Evolutionary conservation across 805 yeast genomes (phyloP), one percentile per base, ranked within the genome.

Genomic region (Scheffersomyces coipomensis): DNA sequence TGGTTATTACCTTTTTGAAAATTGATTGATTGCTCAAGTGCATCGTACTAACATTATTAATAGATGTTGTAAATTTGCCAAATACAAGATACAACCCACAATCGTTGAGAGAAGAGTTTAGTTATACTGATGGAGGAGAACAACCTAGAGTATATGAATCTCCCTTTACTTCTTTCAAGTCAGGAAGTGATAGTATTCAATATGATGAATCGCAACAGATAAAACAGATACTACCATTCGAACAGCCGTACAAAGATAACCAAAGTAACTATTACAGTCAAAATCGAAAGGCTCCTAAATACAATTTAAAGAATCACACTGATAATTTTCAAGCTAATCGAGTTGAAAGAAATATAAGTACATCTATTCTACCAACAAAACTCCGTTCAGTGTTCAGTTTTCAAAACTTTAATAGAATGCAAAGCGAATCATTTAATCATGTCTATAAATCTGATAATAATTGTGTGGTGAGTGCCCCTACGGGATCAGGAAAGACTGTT

Each of bases 401-500:
- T 45, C 18, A 40, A 2, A 32, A 47, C 8, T 73, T 78, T 51
- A 78, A 78, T 44, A 59, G 47, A 39, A 76, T 78, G 81, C 83
- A 78, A 52, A 62, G 77, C 1, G 58, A 55, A 34, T 67, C 75
- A 5, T 77, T 73, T 42, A 39, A 55, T 2, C 21, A 38, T 1
- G 40, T 78, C 4, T 78, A 66, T 46, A 46, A 60, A 4, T 36
- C 51, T 2, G 49, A 55, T 13, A 46, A 55, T 22, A 78, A 75
- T 42, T 69, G 73, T 45, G 73, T 78, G 3, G 58, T 78, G 8
- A 66, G 78, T 29, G 62, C 83, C 4, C 83, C 84, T 1, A 76
- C 83, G 0, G 83, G 83, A 0, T 76, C 83, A 0, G 83, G 84
- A 0, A 78, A 78, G 45, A 76, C 83, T 0, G 79, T 69, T 0